Evolutionary conservation across 2,329 filamentous ascomycete genomes (phyloP), one percentile per base, ranked within the genome.

Genomic region (Trichoderma sp.): DNA sequence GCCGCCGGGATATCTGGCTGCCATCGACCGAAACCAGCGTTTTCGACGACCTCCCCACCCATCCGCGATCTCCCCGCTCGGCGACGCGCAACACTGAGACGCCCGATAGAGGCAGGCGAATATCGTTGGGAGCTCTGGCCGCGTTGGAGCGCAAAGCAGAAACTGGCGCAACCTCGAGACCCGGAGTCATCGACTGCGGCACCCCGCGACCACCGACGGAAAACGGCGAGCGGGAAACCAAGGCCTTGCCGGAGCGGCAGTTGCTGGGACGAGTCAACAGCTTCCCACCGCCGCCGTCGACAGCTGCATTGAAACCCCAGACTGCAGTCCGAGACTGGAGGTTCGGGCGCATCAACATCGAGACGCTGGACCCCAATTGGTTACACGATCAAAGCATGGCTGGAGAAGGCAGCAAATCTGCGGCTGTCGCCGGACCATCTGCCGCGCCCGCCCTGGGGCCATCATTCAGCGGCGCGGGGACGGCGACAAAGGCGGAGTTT

Each of bases 401-500:
- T 17, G 74, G 73, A 7, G 73, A 78, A 30, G 72, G 67, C 52
- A 79, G 68, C 74, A 81, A 81, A 65, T 74, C 77, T 17, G 30
- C 57, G 65, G 74, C 57, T 43, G 57, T 41, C 9, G 78, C 78
- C 17, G 78, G 81, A 28, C 77, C 81, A 71, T 81, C 72, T 74
- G 85, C 77, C 74, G 85, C 76, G 75, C 84, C 74, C 69, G 82
- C 75, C 71, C 74, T 88, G 14, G 85, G 85, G 0, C 85, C 85
- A 0, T 83, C 78, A 28, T 79, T 85, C 59, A 81, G 83, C 9
- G 81, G 82, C 28, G 83, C 86, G 6, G 91, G 90, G 6, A 86
- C 90, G 58, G 89, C 91, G 66, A 96, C 93, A 1, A 97, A 93
- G 75, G 95, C 92, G 5, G 84, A 86, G 68, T 96, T 90, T 73